phyloP scores from a whole-genome alignment of 164 flowering plant species.

The Litsea cubeba region DNA sequence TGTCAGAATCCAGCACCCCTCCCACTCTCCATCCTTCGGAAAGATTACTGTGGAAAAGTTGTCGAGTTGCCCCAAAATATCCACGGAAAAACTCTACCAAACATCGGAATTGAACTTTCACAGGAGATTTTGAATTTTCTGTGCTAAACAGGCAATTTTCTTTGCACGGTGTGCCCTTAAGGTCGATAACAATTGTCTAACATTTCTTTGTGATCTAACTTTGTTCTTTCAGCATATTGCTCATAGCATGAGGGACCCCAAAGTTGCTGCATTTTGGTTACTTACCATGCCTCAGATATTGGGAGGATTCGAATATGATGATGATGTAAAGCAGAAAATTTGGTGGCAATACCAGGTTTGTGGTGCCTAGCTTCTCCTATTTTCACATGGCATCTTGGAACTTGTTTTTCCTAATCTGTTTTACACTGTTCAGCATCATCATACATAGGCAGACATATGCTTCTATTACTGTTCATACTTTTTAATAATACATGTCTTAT shows the following conservation, averaged over 20 bases:
- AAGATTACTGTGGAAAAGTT: too few species aligned
- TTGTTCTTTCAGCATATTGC: constrained; percentile 59
- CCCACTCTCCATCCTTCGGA: too few species aligned
- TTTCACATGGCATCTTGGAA: background rate
- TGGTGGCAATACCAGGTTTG: constrained; percentile 96
- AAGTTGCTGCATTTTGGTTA: constrained; percentile 94
- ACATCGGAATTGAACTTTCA: too few species aligned
- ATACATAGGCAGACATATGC: background rate
- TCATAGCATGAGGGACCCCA: constrained; percentile 90
- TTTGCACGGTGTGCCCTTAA: background rate
- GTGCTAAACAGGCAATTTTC: too few species aligned
- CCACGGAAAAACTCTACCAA: too few species aligned
- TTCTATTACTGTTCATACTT: background rate
- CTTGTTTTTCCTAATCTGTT: background rate
- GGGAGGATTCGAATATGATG: constrained; percentile 83
- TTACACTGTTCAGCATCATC: background rate
- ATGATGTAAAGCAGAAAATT: constrained; percentile 86
- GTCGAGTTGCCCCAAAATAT: too few species aligned
- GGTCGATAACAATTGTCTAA: constrained; percentile 1
- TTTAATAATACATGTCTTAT: too few species aligned
- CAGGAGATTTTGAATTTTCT: too few species aligned
- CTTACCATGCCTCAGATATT: constrained; percentile 80
- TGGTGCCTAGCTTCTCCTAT: background rate
- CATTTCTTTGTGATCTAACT: constrained; percentile 1
- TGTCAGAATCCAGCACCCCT: too few species aligned